Conservation (phyloP, 495 filamentous ascomycete genomes). For the Trichocladium antarcticum region DNA sequence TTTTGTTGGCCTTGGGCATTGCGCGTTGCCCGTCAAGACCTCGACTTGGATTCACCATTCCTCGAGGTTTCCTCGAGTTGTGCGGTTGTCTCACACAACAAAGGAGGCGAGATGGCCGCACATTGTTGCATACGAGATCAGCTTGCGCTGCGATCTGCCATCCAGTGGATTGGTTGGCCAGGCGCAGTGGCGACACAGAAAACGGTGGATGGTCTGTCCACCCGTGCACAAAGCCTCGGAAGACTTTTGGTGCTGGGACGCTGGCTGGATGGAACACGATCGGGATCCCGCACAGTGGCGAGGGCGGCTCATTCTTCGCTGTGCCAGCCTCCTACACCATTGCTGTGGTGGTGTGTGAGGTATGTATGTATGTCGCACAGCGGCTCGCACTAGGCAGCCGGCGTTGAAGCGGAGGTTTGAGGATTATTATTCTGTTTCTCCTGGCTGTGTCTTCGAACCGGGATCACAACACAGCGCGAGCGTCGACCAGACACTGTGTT, state of each 20-base stretch:
- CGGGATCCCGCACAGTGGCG: conserved; percentile 3
- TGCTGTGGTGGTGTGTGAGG: too few species aligned
- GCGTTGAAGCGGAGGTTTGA: background rate
- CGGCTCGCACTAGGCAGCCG: conserved; percentile 1
- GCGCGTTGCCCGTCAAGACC: too few species aligned
- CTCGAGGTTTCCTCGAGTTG: too few species aligned
- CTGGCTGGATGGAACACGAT: background rate
- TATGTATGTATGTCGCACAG: background rate
- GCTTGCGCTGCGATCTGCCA: background rate
- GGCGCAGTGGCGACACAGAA: background rate
- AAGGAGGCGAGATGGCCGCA: too few species aligned
- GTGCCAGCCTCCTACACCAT: background rate
- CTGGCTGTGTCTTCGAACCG: too few species aligned
- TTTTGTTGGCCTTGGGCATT: too few species aligned
- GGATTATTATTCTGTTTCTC: too few species aligned
- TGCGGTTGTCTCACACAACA: background rate
- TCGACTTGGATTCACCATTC: background rate
- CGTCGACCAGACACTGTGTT: background rate
- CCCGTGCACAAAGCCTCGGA: background rate
- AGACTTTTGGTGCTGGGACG: background rate
- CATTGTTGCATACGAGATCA: background rate
- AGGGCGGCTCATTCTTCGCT: background rate
- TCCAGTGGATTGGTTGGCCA: background rate
- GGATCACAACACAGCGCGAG: background rate
- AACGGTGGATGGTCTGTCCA: too few species aligned